Base-by-base conservation (phyloP, 2,329 filamentous ascomycete species). In the Furcasterigmium sp. region DNA sequence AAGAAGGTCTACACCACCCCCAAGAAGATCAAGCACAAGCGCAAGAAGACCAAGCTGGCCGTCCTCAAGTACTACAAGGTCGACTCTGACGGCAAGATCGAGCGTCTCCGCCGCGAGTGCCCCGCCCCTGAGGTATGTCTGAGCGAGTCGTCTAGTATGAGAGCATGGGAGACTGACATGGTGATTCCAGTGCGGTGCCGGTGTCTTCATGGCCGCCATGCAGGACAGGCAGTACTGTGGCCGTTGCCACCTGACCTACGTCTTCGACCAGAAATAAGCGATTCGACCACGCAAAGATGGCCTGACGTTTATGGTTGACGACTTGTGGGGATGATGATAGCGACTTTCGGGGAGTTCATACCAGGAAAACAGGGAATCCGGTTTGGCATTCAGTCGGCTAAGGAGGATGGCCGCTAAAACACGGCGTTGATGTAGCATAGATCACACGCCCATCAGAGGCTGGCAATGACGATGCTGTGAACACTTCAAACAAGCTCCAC, bases 1-100 rank as follows among this genome's bases (percentile, higher is more conserved):
- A 95, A 95, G 90, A 98, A 98, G 91, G 93, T 98, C 61, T 98
- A 98, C 87, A 97, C 89, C 71, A 98, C 93, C 66, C 93, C 93
- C 73, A 98, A 98, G 91, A 98, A 98, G 90, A 98, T 98, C 87
- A 98, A 98, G 93, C 93, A 98, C 86, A 98, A 98, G 91, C 87
- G 90, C 81, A 98, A 97, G 90, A 98, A 98, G 91, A 95, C 87
- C 84, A 98, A 98, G 87, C 80, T 98, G 73, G 93, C 93, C 65
- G 91, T 98, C 61, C 91, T 98, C 74, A 98, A 98, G 86, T 98
- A 98, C 88, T 98, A 98, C 88, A 98, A 98, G 88, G 93, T 98
- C 63, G 93, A 97, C 74, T 89, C 87, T 63, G 93, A 98, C 66
- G 93, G 94, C 76, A 97, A 97, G 86, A 97, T 98, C 64, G 93